phyloP scores from a whole-genome alignment of 768 basidiomycete species.

The Phylloporus sp. region DNA sequence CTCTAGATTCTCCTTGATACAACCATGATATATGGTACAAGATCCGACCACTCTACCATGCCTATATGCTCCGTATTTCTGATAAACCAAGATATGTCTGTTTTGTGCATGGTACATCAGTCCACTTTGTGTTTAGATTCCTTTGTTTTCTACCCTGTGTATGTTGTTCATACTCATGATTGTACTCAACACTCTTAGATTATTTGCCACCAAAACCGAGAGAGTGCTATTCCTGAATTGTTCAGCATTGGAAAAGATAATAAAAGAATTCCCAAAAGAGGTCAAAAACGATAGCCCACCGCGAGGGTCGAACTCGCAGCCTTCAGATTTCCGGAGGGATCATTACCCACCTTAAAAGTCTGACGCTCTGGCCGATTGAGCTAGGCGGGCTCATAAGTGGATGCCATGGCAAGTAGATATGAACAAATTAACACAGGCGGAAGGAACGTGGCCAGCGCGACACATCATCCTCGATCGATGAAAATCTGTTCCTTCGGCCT shows the following conservation, averaged over 20 bases:
- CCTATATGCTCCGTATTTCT: constrained; percentile 14
- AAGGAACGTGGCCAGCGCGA: background rate
- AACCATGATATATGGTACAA: constrained; percentile 19
- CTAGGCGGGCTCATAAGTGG: constrained; percentile 44
- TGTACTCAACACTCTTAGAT: constrained; percentile 21
- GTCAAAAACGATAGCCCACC: constrained; percentile 54
- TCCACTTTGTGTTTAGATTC: constrained; percentile 5
- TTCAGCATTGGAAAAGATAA: too few species aligned
- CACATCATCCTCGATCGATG: background rate
- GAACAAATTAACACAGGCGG: background rate
- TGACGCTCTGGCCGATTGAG: constrained; percentile 63
- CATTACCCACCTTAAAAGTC: constrained; percentile 39
- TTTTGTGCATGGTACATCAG: constrained; percentile 6
- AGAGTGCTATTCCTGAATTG: constrained; percentile 12
- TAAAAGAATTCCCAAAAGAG: background rate
- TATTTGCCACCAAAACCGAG: constrained; percentile 8
- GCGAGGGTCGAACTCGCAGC: constrained; percentile 85
- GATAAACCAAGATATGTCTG: constrained; percentile 2
- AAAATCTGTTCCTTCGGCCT: background rate
- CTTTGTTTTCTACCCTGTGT: constrained; percentile 9
- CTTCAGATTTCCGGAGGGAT: constrained; percentile 53
- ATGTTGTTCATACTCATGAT: constrained; percentile 15
- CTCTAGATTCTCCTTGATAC: constrained; percentile 23
- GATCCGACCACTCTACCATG: constrained; percentile 15
- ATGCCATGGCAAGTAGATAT: background rate